phyloP scores from a whole-genome alignment of 805 yeast genomes.

The Allodekkera sacchari region DNA sequence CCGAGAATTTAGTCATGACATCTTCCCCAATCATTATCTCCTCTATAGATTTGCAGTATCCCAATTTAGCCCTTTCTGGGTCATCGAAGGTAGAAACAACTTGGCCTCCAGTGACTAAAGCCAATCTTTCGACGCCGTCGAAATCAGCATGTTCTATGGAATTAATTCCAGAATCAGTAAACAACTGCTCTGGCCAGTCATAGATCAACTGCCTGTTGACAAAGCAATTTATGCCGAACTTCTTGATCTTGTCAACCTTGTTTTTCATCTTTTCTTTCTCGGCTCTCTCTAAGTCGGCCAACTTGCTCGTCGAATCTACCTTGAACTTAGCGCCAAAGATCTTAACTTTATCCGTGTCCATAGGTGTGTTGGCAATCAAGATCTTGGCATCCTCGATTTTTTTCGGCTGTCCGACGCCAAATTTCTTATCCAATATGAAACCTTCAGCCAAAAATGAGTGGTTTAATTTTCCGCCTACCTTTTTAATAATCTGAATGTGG shows the following conservation, averaged over 20 bases:
- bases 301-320: conserved; percentile 88
- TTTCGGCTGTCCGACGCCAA: conserved; percentile 93
- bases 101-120: conserved; percentile 96
- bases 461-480: conserved; percentile 83
- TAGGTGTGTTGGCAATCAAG: conserved; percentile 87
- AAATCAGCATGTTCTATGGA: conserved; percentile 98
- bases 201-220: conserved; percentile 94
- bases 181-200: conserved; percentile 95
- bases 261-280: conserved; percentile 88
- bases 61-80: conserved; percentile 79
- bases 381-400: conserved; percentile 74
- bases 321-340: conserved; percentile 96
- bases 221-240: conserved; percentile 74
- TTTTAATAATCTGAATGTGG: conserved; percentile 88
- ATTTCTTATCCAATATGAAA: conserved; percentile 81
- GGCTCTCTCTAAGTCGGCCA: conserved; percentile 54
- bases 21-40: conserved; percentile 93
- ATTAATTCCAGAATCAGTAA: conserved; percentile 79
- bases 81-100: conserved; percentile 93
- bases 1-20: conserved; percentile 83
- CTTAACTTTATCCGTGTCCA: conserved; percentile 97
- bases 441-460: conserved; percentile 97
- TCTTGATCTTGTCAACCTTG: conserved; percentile 83
- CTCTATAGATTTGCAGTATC: conserved; percentile 83
- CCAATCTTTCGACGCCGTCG: conserved; percentile 94